Conservation (phyloP, 2,329 filamentous ascomycete genomes). For the Aureobasidium leucospermi region DNA sequence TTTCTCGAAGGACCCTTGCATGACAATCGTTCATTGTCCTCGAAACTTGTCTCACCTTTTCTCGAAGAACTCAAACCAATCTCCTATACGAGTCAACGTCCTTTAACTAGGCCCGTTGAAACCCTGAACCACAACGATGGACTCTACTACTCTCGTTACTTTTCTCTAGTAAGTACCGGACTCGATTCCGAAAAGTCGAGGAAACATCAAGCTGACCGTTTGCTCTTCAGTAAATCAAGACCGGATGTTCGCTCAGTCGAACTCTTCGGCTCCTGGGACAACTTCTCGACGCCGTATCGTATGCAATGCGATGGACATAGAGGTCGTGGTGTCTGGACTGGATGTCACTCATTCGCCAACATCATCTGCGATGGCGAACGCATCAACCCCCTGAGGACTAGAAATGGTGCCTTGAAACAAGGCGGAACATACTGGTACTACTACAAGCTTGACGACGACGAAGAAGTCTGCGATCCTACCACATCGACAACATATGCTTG, state of each 20-base stretch:
- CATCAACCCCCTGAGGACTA: constrained; percentile 44
- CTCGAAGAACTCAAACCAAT: neutral
- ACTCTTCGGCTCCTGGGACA: constrained; percentile 90
- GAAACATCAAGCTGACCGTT: neutral
- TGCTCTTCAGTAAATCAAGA: constrained; percentile 19
- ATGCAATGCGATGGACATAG: constrained; percentile 76
- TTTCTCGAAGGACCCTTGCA: neutral
- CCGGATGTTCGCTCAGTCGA: constrained; percentile 62
- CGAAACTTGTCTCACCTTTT: neutral
- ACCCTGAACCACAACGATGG: constrained; percentile 20
- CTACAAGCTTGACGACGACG: constrained; percentile 76
- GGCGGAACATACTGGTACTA: constrained; percentile 94
- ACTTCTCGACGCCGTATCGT: constrained; percentile 69
- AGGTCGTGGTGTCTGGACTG: constrained; percentile 72
- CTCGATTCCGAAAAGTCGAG: neutral
- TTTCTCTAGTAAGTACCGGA: constrained; percentile 27
- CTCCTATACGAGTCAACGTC: neutral
- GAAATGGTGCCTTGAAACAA: constrained; percentile 81
- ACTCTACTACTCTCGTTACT: constrained; percentile 30
- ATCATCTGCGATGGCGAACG: constrained; percentile 73
- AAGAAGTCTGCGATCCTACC: constrained; percentile 67
- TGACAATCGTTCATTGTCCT: neutral
- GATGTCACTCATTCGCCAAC: constrained; percentile 78
- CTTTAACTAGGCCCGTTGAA: neutral
- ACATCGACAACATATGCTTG: constrained; percentile 71